Base-by-base conservation (phyloP, 73 alveolate genomes). In the Paramecium bursaria region DNA sequence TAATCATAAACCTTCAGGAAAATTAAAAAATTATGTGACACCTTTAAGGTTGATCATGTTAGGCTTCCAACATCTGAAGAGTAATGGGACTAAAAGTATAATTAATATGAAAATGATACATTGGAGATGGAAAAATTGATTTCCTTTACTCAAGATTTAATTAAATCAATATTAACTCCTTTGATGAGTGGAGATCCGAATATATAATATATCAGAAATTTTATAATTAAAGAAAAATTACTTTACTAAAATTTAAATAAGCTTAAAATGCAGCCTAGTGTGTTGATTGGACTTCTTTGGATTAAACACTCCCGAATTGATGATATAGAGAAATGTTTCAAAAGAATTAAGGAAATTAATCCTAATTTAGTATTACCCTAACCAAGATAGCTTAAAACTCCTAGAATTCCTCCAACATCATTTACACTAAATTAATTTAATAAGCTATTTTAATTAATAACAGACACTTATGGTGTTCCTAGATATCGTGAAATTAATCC, bases 401-500 rank as follows among this genome's bases (percentile, higher is more conserved):
- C 79, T 49, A 54, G 25, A 1, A 86, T 51, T 48, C 98, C 94
- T 52, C 99, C 99, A 3, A 94, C 99, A 2, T 93, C 88, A 90
- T 91, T 97, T 85, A 74, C 89, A 86, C 86, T 92, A 13, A 97
- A 97, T 75, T 95, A 95, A 67, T 97, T 97, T 77, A 93, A 96
- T 13, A 85, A 67, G 50, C 92, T 97, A 33, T 97, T 97, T 91
- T 94, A 95, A 91, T 96, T 91, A 80, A 90, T 97, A 26, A 95
- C 95, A 4, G 93, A 95, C 75, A 97, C 99, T 2, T 97, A 97
- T 87, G 99, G 99, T 9, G 86, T 96, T 7, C 99, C 99, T 11
- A 91, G 93, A 31, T 97, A 97, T 87, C 94, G 94, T 87, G 99
- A 97, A 90, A 95, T 94, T 22, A 97, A 97, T 82, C 99, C 99